phyloP scores from a whole-genome alignment of 2,329 filamentous ascomycete species.

The Fusarium sp. region DNA sequence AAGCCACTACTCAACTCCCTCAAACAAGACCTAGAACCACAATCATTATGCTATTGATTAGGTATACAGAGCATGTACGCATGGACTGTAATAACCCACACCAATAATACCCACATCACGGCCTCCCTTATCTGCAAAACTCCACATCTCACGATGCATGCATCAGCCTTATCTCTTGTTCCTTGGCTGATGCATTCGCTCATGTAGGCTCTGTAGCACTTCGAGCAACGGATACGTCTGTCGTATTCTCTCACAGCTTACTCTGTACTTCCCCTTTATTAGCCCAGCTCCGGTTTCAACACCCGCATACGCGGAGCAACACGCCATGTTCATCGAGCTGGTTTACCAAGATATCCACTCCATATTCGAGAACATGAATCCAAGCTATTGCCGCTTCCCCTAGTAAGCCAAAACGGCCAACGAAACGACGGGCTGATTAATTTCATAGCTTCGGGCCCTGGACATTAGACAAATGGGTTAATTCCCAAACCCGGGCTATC shows the following conservation, averaged over 20 bases:
- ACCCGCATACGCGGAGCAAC: slow-evolving; percentile 1
- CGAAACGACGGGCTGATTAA: slow-evolving; percentile 5
- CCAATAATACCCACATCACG: slow-evolving; percentile 17
- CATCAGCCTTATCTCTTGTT: slow-evolving; percentile 32
- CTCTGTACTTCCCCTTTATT: background rate
- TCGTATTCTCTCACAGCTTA: background rate
- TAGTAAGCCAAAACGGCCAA: background rate
- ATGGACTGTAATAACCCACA: slow-evolving; percentile 13
- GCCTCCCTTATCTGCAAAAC: slow-evolving; percentile 28
- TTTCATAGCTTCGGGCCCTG: slow-evolving; percentile 11
- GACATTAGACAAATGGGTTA: slow-evolving; percentile 2
- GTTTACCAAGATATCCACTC: slow-evolving; percentile 7
- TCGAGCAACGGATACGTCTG: background rate
- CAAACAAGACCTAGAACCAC: background rate
- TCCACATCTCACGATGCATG: slow-evolving; percentile 31
- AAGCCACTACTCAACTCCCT: background rate
- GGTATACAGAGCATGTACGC: background rate
- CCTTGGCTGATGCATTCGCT: background rate
- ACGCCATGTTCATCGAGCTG: slow-evolving; percentile 13
- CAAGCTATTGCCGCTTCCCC: background rate
- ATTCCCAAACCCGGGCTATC: slow-evolving; percentile 1
- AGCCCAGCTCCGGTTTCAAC: background rate
- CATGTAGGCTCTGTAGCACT: background rate
- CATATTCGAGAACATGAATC: background rate
- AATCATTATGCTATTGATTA: slow-evolving; percentile 9